Evolutionary conservation across 192 early-diverging fungal genomes (phyloP), one percentile per base, ranked within the genome.

Genomic region (Haplosporangium gracile): DNA sequence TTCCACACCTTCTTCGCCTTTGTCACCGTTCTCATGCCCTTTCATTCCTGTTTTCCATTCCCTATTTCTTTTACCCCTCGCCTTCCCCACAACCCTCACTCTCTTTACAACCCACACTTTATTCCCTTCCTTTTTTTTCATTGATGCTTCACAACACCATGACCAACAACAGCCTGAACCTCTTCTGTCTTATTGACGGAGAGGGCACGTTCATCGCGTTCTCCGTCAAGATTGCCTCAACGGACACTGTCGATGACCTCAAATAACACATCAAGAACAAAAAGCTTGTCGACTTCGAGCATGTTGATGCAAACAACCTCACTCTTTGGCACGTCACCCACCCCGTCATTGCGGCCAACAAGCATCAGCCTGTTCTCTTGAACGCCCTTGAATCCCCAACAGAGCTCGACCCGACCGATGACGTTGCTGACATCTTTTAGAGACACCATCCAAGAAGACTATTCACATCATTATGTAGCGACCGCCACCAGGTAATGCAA

Each of bases 391-490:
- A 76, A 3, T 76, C 74, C n/a, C 4, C 29, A 39, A 65, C 34
- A 42, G 74, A 76, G 22, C 74, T 76, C 34, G 55, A 65, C 38
- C 57, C 74, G n/a, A 76, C 74, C n/a, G 57, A 40, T 39, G 53
- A 65, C 57, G 4, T 76, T 36, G 32, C 57, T n/a, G 74, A 76
- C 38, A 39, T 76, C 38, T 76, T 76, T 53, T 26, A 74, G 9
- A 39, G 32, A 38, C 15, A 24, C 22, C 6, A 24, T 2, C 15
- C 16, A 65, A 16, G 60, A 65, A 16, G 29, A 65, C 60, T 9
- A 65, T 65, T 32, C 15, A 16, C 60, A 16, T 16, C 4, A 11
- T 65, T 45, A 10, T 45, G 6, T 10, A 45, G 43, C 10, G 43
- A 4, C 43, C 43, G 4, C 43, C 43, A 8, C 43, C 43, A 45